Conservation (phyloP, 2,329 filamentous ascomycete genomes). For the Colletotrichum chrysophilum region DNA sequence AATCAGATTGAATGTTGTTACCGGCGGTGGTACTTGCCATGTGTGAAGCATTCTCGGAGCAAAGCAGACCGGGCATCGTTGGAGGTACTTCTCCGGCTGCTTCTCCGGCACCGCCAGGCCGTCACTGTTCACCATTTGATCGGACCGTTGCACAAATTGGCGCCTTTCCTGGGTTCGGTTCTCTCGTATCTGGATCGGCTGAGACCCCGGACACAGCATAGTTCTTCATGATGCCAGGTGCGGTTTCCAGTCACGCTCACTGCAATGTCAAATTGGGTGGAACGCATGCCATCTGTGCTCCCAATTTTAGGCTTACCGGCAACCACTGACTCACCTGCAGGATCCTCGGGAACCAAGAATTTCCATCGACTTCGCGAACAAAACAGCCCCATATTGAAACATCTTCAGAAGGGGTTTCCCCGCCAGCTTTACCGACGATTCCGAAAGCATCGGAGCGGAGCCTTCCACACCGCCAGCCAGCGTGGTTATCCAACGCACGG, state of each 20-base stretch:
- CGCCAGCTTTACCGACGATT: not conserved
- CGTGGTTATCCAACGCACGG: not conserved
- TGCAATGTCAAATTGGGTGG: not conserved
- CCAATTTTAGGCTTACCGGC: not conserved
- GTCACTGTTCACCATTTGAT: not conserved
- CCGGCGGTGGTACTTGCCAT: not conserved
- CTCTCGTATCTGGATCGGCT: not conserved
- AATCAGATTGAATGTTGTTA: not conserved
- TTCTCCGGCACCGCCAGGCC: not conserved
- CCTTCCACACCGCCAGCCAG: not conserved
- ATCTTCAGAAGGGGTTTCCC: not conserved
- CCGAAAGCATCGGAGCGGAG: not conserved
- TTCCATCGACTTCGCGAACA: not conserved
- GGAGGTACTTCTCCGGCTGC: not conserved
- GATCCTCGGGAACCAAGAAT: not conserved
- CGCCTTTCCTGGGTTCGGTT: not conserved
- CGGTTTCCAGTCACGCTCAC: not conserved
- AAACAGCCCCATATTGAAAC: not conserved
- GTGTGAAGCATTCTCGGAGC: not conserved
- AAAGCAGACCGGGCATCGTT: not conserved
- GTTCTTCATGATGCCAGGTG: not conserved
- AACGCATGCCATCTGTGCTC: not conserved
- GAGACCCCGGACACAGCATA: not conserved
- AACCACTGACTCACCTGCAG: not conserved
- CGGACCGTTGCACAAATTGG: not conserved